phyloP scores from a whole-genome alignment of 352 stramenopile genomes.

The Phytopythium delawarense region DNA sequence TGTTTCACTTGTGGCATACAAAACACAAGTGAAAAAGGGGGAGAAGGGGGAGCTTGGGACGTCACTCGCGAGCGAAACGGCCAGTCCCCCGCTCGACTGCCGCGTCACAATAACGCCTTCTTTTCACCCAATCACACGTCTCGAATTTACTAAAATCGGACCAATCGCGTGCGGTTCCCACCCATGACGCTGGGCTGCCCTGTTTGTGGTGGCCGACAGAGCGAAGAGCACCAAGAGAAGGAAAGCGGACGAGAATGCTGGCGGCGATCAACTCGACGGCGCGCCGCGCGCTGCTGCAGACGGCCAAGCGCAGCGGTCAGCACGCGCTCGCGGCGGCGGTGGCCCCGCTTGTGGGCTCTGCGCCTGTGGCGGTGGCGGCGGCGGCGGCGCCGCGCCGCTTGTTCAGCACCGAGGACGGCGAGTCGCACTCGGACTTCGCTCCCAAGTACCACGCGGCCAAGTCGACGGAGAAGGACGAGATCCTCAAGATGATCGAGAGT shows the following conservation, averaged over 20 bases:
- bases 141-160: neutral
- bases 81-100: neutral
- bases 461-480: slow-evolving; percentile 85
- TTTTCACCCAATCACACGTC: slow-evolving; percentile 2
- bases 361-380: neutral
- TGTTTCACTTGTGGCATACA: slow-evolving; percentile 3
- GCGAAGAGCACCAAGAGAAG: neutral
- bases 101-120: neutral
- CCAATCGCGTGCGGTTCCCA: slow-evolving; percentile 4
- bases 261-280: slow-evolving; percentile 27
- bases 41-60: neutral
- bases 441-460: slow-evolving; percentile 82
- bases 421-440: slow-evolving; percentile 88
- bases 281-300: slow-evolving; percentile 25
- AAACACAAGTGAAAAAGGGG: neutral
- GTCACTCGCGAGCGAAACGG: neutral
- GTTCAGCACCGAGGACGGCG: slow-evolving; percentile 29
- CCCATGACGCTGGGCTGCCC: neutral
- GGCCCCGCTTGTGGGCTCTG: slow-evolving; percentile 2
- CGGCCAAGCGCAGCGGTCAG: slow-evolving; percentile 21
- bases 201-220: slow-evolving; percentile 3
- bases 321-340: slow-evolving; percentile 5
- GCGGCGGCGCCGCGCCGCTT: slow-evolving; percentile 12
- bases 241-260: slow-evolving; percentile 15
- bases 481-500: slow-evolving; percentile 89